These are phyloP conservation scores for Vinca minor DNA, from an alignment of 257 asterid species.

Conservation along the genomic window DNA sequence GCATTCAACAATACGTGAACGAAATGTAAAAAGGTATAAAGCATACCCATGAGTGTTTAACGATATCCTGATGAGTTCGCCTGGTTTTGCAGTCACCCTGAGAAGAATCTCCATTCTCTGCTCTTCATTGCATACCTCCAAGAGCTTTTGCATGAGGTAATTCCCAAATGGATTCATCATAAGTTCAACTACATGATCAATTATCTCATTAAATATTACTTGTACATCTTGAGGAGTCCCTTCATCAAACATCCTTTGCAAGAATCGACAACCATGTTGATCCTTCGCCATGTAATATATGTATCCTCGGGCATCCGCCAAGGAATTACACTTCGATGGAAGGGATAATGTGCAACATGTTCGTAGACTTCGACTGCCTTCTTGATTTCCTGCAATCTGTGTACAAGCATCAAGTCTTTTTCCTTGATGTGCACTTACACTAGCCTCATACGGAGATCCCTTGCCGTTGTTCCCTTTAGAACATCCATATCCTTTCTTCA, in stretches of 20 bases:
- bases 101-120: constrained; percentile 67
- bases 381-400: too few relatives aligned
- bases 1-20: not conserved
- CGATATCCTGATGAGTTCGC: constrained; percentile 75
- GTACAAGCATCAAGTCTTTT: constrained; percentile 33
- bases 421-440: constrained; percentile 29
- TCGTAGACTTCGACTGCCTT: constrained; percentile 18
- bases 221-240: constrained; percentile 63
- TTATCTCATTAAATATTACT: constrained; percentile 61
- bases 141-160: constrained; percentile 84
- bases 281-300: constrained; percentile 59
- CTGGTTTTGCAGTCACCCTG: constrained; percentile 62
- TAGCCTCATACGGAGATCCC: constrained; percentile 25
- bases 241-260: constrained; percentile 76
- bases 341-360: constrained; percentile 25
- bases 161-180: constrained; percentile 94
- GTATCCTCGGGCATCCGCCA: constrained; percentile 50
- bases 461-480: constrained; percentile 19
- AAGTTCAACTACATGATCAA: constrained; percentile 66
- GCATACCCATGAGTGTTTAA: constrained; percentile 86
- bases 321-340: constrained; percentile 41
- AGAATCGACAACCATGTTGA: constrained; percentile 88
- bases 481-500: constrained; percentile 28
- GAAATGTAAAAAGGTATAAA: not conserved
- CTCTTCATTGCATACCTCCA: constrained; percentile 85